phyloP scores from a whole-genome alignment of 148 eudicot species.

The Pouteria glomerata region DNA sequence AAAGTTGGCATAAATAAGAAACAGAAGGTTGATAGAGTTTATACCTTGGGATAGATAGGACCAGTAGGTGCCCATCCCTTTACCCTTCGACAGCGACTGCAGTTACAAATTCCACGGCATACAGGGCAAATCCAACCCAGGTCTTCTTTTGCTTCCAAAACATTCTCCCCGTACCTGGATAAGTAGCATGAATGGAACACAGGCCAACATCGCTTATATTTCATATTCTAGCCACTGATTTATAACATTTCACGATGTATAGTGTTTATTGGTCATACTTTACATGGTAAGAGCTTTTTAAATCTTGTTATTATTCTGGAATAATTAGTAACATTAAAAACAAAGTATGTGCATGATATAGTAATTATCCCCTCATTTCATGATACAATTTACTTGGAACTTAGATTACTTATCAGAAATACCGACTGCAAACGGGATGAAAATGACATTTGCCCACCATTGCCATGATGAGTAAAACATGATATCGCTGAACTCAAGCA shows the following conservation, averaged over 20 bases:
- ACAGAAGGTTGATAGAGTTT: not conserved
- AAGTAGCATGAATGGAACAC: not conserved
- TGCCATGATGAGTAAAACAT: not conserved
- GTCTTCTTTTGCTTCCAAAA: conserved; percentile 46
- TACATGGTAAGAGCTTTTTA: not conserved
- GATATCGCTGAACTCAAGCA: not conserved
- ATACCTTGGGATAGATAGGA: conserved; percentile 42
- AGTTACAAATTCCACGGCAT: conserved; percentile 80
- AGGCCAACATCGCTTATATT: not conserved
- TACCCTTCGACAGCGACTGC: conserved; percentile 63
- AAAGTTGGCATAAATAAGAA: not conserved
- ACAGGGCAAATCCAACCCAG: conserved; percentile 61
- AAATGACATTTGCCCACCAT: not conserved
- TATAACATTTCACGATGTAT: not conserved
- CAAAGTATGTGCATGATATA: not conserved
- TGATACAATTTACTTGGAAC: too few species aligned
- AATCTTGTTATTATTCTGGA: not conserved
- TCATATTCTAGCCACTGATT: not conserved
- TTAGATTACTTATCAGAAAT: not conserved
- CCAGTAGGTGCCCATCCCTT: conserved; percentile 73
- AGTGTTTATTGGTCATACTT: not conserved
- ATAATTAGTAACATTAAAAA: not conserved
- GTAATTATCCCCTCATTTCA: not conserved
- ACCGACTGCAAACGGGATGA: not conserved
- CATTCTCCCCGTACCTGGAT: conserved; percentile 75